Base-by-base conservation (phyloP, 2,329 filamentous ascomycete genomes). In the Polytolypa hystricis region DNA sequence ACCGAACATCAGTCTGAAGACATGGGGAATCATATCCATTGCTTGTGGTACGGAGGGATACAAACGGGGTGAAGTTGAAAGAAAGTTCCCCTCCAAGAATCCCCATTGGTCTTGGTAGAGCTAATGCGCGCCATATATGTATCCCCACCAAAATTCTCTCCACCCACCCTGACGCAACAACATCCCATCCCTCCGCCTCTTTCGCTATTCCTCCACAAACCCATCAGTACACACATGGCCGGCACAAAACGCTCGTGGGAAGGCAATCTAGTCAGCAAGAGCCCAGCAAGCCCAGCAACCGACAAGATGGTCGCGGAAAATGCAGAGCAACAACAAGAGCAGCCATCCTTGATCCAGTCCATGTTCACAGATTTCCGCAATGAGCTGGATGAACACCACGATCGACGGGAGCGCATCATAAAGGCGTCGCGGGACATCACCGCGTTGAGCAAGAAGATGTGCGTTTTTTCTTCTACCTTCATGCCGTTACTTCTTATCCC, bases 381-480 rank as follows among this genome's bases (percentile, higher is more conserved):
- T 51, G 87, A 95, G 61, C 70, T 98, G 18, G 91, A 98, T 54
- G 77, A 91, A 61, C 89, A 96, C 56, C 84, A 98, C 59, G 91
- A 96, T 61, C 79, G 91, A 11, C 74, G 86, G 39, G 87, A 95
- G 64, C 76, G 81, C 36, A 77, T 94, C 48, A 83, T 93, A 54
- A 98, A 96, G 66, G 81, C 79, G 2, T 93, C 84, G 6, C 71
- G 89, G 43, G 91, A 98, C 58, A 83, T 98, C 40, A 98, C 91
- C 5, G 86, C 85, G 0, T 69, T 86, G 37, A 94, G 85, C 62
- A 98, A 98, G 70, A 98, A 96, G 66, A 93, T 96, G 86, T 93
- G 61, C 64, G 70, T 47, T 23, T 30, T 33, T 19, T 11, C 9
- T 21, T 9, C n/a, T n/a, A n/a, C 28, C 20, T 12, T 6, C n/a